Evolutionary conservation across 2,329 filamentous ascomycete genomes (phyloP), one percentile per base, ranked within the genome.

Genomic region (Coniochaeta ligniaria): DNA sequence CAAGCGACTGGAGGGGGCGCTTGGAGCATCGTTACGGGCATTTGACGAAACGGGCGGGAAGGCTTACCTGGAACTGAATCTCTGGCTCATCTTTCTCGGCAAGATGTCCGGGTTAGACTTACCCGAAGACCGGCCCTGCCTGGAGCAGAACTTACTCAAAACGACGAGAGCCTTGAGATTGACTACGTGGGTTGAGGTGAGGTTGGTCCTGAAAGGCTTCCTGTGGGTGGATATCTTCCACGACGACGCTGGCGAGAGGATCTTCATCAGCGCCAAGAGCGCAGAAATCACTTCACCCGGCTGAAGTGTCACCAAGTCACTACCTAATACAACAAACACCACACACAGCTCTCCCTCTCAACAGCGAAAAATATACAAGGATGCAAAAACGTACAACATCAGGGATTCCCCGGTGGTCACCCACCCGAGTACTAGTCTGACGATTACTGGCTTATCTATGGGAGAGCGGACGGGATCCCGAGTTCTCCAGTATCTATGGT

Each of bases 191-290:
- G 24, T 16, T 2, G 58, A 62, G 28, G 47, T 38, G 11, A 61
- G 58, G 41, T n/a, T 1, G 4, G 54, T 62, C 16, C 33, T 64
- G 26, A 63, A 60, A 41, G 38, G 33, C 7, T 64, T 63, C 31
- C 28, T 64, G 14, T 64, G 63, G 63, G 59, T 64, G 11, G 63
- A 64, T 36, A 22, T 24, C 20, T 20, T 58, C 2, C 59, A 63
- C 24, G 61, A 63, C 36, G 12, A 60, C 17, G 24, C 50, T 6
- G 57, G 24, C 11, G 20, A 50, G 26, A 14, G 17, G n/a, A 6
- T 62, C 6, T 60, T 59, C 35, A 20, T 69, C 20, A 52, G 9
- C 47, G 14, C 26, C 22, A 24, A 24, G 11, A 22, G 43, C 20
- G 24, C 22, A 14, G 20, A 47, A 11, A 11, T 24, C 7, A 24